A percentile compares a stretch with the other conserved stretches of the same genome.
Conservation (phyloP, 352 stramenopile genomes). For the Pythium pectinolyticum region DNA sequence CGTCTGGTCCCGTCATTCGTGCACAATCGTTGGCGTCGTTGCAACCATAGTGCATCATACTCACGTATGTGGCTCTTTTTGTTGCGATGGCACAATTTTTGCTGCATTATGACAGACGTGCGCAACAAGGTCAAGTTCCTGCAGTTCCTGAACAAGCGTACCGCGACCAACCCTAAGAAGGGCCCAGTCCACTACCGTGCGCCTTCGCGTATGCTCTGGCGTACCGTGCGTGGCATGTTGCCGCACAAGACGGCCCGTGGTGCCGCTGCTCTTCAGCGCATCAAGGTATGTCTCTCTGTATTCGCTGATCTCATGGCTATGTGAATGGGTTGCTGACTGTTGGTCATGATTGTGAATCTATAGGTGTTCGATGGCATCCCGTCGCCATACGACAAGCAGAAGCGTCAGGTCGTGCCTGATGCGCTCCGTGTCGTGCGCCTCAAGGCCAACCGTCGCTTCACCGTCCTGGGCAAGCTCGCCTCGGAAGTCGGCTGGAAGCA, state of each 20-base stretch:
- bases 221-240: constrained; percentile 97
- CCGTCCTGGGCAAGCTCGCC: constrained; percentile 93
- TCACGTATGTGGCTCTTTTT: constrained; percentile 17
- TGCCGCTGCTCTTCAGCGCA: constrained; percentile 92
- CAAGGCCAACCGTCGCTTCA: constrained; percentile 94
- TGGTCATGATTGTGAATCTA: neutral
- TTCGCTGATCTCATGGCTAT: neutral
- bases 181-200: constrained; percentile 98
- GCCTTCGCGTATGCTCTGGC: constrained; percentile 93
- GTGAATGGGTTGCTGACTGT: neutral
- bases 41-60: constrained; percentile 20
- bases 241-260: constrained; percentile 98
- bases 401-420: constrained; percentile 98
- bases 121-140: constrained; percentile 98
- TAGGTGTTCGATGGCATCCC: constrained; percentile 98
- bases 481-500: constrained; percentile 98
- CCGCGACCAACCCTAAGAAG: constrained; percentile 97
- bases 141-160: constrained; percentile 98
- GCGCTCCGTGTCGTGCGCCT: constrained; percentile 94
- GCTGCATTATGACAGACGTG: constrained; percentile 89
- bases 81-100: too few species aligned
- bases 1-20: constrained; percentile 45
- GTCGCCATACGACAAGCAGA: constrained; percentile 98
- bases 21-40: neutral
- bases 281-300: constrained; percentile 70